Conservation (phyloP, 2,329 filamentous ascomycete genomes). For the Colletotrichum sp. region DNA sequence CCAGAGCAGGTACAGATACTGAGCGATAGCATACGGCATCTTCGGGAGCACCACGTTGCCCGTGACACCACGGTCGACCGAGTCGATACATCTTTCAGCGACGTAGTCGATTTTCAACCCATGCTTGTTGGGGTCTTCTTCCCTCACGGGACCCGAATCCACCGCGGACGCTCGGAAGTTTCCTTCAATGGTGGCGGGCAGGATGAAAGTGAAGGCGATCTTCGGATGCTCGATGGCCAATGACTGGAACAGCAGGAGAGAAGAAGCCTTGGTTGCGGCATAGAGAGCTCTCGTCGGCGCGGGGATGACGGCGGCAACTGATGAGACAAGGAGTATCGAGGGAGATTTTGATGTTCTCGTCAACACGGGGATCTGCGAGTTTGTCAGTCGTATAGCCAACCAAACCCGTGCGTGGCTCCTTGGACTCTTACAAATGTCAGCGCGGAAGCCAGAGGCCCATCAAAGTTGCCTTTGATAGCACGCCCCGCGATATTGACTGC, state of each 20-base stretch:
- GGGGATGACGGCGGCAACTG: conserved; percentile 6
- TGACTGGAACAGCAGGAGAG: not conserved
- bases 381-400: not conserved
- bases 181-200: conserved; percentile 12
- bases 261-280: conserved; percentile 8
- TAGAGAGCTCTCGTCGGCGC: conserved; percentile 9
- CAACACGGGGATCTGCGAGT: conserved; percentile 5
- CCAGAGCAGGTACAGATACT: conserved; percentile 1
- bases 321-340: conserved; percentile 3
- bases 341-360: conserved; percentile 1
- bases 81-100: not conserved
- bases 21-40: conserved; percentile 1
- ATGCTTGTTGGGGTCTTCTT: conserved; percentile 8
- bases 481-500: not conserved
- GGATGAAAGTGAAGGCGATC: conserved; percentile 3
- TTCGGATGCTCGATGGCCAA: conserved; percentile 10
- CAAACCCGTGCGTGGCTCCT: not conserved
- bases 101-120: conserved; percentile 3
- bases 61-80: not conserved
- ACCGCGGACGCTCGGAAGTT: conserved; percentile 12
- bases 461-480: conserved; percentile 10
- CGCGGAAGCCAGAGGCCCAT: not conserved
- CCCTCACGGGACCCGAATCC: conserved; percentile 1
- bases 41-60: conserved; percentile 3
- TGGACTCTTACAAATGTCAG: not conserved